Conservation (phyloP, 2,329 filamentous ascomycete genomes). For the Laburnicola sp. region DNA sequence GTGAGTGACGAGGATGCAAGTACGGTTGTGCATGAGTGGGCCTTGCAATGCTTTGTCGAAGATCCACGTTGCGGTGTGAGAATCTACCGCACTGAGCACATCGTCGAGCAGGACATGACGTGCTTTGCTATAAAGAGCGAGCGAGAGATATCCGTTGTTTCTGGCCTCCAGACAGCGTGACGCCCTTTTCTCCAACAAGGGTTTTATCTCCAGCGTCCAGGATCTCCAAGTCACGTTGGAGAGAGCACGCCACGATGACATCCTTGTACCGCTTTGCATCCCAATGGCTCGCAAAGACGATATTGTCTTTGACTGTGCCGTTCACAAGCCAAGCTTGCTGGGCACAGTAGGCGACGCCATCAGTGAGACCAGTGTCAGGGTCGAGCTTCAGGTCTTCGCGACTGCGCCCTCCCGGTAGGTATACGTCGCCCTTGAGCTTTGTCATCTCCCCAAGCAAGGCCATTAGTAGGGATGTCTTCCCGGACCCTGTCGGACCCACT, state of each 20-base stretch:
- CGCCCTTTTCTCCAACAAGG: slow-evolving; percentile 52
- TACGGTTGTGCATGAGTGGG: slow-evolving; percentile 82
- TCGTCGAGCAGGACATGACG: slow-evolving; percentile 53
- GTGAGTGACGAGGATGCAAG: slow-evolving; percentile 94
- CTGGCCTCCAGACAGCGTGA: slow-evolving; percentile 55
- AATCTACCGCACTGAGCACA: slow-evolving; percentile 53
- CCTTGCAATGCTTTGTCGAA: slow-evolving; percentile 59
- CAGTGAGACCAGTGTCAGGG: slow-evolving; percentile 80
- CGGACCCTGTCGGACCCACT: slow-evolving; percentile 88
- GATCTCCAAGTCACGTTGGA: slow-evolving; percentile 9
- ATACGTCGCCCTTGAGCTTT: slow-evolving; percentile 75
- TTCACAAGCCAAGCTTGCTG: slow-evolving; percentile 37
- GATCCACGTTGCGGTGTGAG: slow-evolving; percentile 50
- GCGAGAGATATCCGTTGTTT: slow-evolving; percentile 54
- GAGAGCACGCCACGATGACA: slow-evolving; percentile 15
- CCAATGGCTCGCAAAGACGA: slow-evolving; percentile 11
- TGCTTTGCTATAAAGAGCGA: slow-evolving; percentile 57
- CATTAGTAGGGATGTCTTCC: slow-evolving; percentile 96
- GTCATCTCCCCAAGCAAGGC: slow-evolving; percentile 96
- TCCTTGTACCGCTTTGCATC: slow-evolving; percentile 16
- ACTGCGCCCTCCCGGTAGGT: slow-evolving; percentile 80
- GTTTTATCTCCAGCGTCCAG: slow-evolving; percentile 36
- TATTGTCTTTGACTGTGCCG: slow-evolving; percentile 18
- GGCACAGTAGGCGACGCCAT: slow-evolving; percentile 79
- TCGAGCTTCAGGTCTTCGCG: slow-evolving; percentile 83